Evolutionary conservation across 176 grass and related monocot species (phyloP), one percentile per base, ranked within the genome.

Genomic region (Phoenix dactylifera): DNA sequence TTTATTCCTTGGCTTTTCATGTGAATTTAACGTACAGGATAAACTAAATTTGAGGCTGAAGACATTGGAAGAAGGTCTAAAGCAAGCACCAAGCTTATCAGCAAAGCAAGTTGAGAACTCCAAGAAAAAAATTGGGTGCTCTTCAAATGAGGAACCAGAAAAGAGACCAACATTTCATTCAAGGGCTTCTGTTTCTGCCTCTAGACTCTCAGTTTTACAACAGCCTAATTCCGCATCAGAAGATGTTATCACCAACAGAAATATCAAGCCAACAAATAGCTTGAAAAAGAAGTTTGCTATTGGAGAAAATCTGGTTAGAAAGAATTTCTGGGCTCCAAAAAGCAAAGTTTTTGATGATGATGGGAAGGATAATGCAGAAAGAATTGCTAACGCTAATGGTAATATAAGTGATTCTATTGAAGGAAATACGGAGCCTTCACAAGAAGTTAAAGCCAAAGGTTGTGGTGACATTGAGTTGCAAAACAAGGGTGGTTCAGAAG

Each of bases 11-110:
- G 35, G 1, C 10, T 12, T 12, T 39, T 39, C 35, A 10, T 44
- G 10, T 44, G 10, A 14, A 0, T 44, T 44, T 44, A 14, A 44
- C 10, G 12, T 52, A 17, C 54, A 97, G 92, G 86, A 88, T 3
- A 97, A 91, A 65, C 74, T 97, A 56, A 85, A 83, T 71, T 80
- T 70, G 54, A 85, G 81, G 55, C 16, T 97, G 29, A 97, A 88
- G 60, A 80, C 78, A 59, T 50, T 97, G 16, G 87, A 97, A 68
- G 78, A 91, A 24, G 78, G 75, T 16, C 62, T 83, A 78, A 83
- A 68, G 79, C 81, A 78, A 49, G 72, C 65, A 50, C 25, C 60
- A 51, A 85, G 66, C 22, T 22, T 76, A 58, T 49, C 73, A 62
- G 25, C 66, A 39, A 91, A 71, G 65, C 69, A 71, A 59, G 60